phyloP scores from a whole-genome alignment of 176 grass and related monocot genomes.

The Cenchrus fungigraminus region DNA sequence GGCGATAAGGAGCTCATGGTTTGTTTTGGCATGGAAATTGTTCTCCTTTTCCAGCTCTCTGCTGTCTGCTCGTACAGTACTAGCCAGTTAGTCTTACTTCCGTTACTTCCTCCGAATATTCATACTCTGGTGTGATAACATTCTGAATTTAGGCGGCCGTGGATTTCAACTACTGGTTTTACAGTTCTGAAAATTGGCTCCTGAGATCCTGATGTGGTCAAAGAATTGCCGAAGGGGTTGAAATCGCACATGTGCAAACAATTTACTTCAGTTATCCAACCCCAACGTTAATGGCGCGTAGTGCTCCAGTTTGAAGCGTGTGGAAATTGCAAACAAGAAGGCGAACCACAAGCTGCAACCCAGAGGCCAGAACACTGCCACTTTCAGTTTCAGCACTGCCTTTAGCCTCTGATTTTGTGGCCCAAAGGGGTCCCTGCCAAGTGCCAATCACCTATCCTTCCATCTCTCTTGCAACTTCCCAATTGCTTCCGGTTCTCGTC shows the following conservation, averaged over 20 bases:
- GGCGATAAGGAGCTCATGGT: background rate
- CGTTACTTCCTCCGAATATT: background rate
- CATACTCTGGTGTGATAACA: background rate
- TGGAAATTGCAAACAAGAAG: background rate
- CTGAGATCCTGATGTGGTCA: slow-evolving; percentile 17
- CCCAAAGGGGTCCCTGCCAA: background rate
- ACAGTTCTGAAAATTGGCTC: background rate
- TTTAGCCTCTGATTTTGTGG: background rate
- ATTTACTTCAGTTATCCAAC: background rate
- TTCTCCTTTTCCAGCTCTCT: background rate
- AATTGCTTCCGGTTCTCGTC: slow-evolving; percentile 8
- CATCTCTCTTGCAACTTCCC: slow-evolving; percentile 41
- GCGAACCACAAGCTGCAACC: background rate
- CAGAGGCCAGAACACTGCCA: background rate
- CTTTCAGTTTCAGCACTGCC: background rate
- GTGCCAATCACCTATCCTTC: background rate
- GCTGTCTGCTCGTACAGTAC: background rate
- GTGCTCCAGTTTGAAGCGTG: slow-evolving; percentile 34
- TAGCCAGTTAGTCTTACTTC: background rate
- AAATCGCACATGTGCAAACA: slow-evolving; percentile 4
- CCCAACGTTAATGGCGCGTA: background rate
- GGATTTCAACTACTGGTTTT: background rate
- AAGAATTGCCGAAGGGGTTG: slow-evolving; percentile 1
- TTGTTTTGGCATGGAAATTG: background rate
- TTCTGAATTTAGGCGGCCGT: background rate